phyloP scores from a whole-genome alignment of 352 stramenopile species.

The Phytopythium helicoides region DNA sequence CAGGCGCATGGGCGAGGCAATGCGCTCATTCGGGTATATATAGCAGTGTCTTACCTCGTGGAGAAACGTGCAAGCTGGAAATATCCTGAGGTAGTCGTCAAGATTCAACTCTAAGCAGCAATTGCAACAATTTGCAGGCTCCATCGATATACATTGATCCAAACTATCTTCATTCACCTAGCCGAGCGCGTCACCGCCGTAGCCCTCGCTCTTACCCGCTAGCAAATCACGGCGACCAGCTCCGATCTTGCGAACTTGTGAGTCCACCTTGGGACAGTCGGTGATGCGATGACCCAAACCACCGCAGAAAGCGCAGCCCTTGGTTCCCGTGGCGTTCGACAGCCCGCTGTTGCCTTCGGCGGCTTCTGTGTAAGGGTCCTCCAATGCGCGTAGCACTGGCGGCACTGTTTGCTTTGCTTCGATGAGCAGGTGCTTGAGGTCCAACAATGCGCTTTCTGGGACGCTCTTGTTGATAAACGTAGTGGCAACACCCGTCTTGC shows the following conservation, averaged over 20 bases:
- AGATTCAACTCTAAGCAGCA: background rate
- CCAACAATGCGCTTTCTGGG: constrained; percentile 93
- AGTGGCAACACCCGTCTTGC: constrained; percentile 97
- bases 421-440: constrained; percentile 98
- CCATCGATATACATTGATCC: constrained; percentile 8
- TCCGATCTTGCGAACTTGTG: constrained; percentile 94
- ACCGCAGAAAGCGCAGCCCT: constrained; percentile 98
- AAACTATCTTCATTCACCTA: constrained; percentile 16
- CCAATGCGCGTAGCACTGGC: constrained; percentile 96
- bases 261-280: constrained; percentile 98
- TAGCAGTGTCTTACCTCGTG: background rate
- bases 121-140: background rate
- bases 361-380: constrained; percentile 94
- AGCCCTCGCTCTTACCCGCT: constrained; percentile 89
- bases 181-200: constrained; percentile 92
- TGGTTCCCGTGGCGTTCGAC: constrained; percentile 78
- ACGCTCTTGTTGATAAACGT: constrained; percentile 99
- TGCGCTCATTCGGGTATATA: background rate
- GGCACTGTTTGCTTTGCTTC: constrained; percentile 98
- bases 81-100: background rate
- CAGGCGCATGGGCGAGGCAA: background rate
- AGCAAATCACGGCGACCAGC: constrained; percentile 94
- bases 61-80: constrained; percentile 2
- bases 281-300: constrained; percentile 98
- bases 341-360: constrained; percentile 38